Conservation (phyloP, 805 yeast species). For the Candida golubevii region DNA sequence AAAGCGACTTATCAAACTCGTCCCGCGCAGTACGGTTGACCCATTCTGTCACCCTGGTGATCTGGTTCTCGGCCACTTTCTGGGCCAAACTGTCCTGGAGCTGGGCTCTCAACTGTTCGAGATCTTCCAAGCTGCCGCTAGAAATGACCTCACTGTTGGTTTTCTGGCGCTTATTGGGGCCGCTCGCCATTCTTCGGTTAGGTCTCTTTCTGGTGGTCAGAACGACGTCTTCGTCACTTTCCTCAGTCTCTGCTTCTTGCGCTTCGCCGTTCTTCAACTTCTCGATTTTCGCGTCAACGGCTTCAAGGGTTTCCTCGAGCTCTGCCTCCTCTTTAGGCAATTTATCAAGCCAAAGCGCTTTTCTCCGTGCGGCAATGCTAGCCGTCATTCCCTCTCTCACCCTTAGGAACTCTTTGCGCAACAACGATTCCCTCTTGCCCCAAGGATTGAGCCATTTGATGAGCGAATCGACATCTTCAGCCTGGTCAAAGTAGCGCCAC, state of each 20-base stretch:
- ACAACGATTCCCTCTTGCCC: conserved; percentile 67
- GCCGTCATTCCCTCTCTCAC: conserved; percentile 49
- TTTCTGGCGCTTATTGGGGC: conserved; percentile 35
- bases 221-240: conserved; percentile 23
- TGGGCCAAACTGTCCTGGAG: conserved; percentile 29
- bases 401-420: conserved; percentile 56
- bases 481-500: conserved; percentile 70
- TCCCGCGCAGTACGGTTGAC: conserved; percentile 56
- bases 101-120: conserved; percentile 20
- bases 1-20: conserved; percentile 47
- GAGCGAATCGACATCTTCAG: conserved; percentile 53
- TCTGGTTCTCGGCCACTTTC: conserved; percentile 37
- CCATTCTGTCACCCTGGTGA: conserved; percentile 53
- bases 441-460: conserved; percentile 66
- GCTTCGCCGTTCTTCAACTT: conserved; percentile 3
- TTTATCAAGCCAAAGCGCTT: conserved; percentile 45
- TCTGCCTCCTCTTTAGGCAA: conserved; percentile 28
- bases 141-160: conserved; percentile 29
- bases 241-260: conserved; percentile 24
- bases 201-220: conserved; percentile 22
- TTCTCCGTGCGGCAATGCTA: conserved; percentile 57
- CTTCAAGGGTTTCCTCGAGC: conserved; percentile 11
- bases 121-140: conserved; percentile 25
- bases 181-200: conserved; percentile 27
- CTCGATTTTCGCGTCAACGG: conserved; percentile 7